Conservation (phyloP, 805 yeast genomes). For the Blastobotrys terrestris region DNA sequence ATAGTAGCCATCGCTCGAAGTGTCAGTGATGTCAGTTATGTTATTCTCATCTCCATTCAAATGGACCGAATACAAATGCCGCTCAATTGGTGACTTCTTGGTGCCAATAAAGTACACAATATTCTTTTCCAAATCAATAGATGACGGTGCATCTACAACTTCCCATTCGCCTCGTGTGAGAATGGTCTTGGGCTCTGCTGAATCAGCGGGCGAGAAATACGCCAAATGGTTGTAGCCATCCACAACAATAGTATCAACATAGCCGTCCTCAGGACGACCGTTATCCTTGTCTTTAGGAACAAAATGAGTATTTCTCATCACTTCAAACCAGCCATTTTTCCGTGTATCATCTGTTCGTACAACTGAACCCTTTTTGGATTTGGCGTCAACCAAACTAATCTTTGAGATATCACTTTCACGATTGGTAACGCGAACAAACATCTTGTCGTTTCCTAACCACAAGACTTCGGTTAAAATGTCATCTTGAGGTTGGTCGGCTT, state of each 20-base stretch:
- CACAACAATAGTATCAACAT: conserved; percentile 58
- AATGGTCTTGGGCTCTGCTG: conserved; percentile 43
- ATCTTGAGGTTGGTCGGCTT: conserved; percentile 38
- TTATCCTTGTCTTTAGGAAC: conserved; percentile 45
- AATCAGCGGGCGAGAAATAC: conserved; percentile 66
- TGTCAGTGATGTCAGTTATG: conserved; percentile 40
- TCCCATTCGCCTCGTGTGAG: conserved; percentile 86
- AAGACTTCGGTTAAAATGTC: conserved; percentile 58
- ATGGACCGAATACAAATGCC: conserved; percentile 72
- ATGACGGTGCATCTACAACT: conserved; percentile 67
- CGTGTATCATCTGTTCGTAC: conserved; percentile 44
- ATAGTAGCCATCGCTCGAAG: conserved; percentile 56
- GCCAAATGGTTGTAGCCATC: conserved; percentile 70
- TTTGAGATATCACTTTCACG: conserved; percentile 63
- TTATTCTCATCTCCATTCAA: conserved; percentile 41
- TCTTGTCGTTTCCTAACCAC: conserved; percentile 56
- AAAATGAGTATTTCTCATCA: conserved; percentile 54
- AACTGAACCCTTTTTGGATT: conserved; percentile 30
- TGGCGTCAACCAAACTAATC: conserved; percentile 48
- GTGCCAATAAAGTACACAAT: conserved; percentile 65
- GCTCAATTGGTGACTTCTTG: conserved; percentile 68
- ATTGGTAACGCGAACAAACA: conserved; percentile 54
- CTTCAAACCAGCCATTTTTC: conserved; percentile 66
- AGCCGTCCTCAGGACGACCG: conserved; percentile 54
- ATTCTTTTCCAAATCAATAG: conserved; percentile 42